These are phyloP conservation scores for Silene uniflora DNA, from an alignment of 148 eudicot species.

Conservation along the genomic window DNA sequence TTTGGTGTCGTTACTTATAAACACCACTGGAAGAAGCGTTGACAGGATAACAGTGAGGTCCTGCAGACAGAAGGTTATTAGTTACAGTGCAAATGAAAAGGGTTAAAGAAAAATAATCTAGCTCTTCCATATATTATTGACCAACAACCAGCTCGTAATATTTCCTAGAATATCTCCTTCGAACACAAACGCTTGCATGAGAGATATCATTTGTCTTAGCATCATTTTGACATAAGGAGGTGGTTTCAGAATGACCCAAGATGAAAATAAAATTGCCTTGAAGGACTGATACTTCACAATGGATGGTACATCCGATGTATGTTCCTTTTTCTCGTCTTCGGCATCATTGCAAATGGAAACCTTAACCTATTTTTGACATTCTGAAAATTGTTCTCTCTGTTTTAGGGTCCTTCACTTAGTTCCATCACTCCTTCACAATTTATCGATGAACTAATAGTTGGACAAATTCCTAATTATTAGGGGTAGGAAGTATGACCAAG, in stretches of 20 bases:
- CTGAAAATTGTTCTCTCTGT: not conserved
- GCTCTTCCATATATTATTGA: not conserved
- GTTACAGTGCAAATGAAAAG: not conserved
- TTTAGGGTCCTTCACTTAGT: not conserved
- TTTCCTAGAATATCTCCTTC: not conserved
- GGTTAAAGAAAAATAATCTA: not conserved
- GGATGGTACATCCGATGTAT: too few species aligned
- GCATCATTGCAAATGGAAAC: too few species aligned
- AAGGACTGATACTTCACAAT: too few species aligned
- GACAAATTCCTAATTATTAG: not conserved
- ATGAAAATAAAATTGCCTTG: not conserved
- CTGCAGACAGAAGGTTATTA: conserved; percentile 40
- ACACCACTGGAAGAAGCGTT: conserved; percentile 87
- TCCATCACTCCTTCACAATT: not conserved
- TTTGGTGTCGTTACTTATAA: conserved; percentile 58
- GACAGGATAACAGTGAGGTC: conserved; percentile 79
- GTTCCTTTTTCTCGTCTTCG: too few species aligned
- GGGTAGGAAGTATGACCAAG: not conserved
- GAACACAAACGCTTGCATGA: not conserved
- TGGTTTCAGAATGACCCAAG: not conserved
- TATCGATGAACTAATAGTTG: not conserved
- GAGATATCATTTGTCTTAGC: not conserved
- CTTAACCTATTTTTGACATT: too few species aligned
- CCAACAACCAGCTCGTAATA: not conserved
- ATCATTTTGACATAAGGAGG: not conserved